Conservation (phyloP, 169 alveolate species). For the Eimeria brunetti region DNA sequence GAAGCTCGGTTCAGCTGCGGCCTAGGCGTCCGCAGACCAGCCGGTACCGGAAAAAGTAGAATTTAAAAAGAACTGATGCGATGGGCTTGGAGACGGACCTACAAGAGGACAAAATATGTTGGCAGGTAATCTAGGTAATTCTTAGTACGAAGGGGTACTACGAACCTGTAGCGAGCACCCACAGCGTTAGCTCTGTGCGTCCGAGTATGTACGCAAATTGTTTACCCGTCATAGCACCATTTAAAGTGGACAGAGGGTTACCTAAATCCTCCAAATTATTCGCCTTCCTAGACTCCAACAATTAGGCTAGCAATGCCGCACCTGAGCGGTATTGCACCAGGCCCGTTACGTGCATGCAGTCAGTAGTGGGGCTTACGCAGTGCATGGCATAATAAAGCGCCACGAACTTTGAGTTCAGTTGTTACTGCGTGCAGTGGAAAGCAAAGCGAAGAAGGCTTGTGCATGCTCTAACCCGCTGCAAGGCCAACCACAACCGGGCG, state of each 20-base stretch:
- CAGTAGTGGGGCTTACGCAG: not conserved
- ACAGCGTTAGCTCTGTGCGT: not conserved
- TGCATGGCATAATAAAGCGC: not conserved
- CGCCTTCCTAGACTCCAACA: not conserved
- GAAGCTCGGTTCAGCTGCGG: not conserved
- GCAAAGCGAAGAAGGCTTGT: not conserved
- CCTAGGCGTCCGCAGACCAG: not conserved
- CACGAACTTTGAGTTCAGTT: not conserved
- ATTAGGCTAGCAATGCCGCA: not conserved
- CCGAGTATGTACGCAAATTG: not conserved
- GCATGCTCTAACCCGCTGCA: not conserved
- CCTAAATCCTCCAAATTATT: not conserved
- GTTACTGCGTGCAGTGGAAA: not conserved
- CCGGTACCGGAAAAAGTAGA: not conserved
- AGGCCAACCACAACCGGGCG: not conserved
- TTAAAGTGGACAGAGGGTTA: not conserved
- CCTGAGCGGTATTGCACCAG: not conserved
- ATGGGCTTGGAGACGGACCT: not conserved
- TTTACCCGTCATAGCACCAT: not conserved
- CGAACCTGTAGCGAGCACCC: not conserved
- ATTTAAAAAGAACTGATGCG: not conserved
- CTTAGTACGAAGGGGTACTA: not conserved
- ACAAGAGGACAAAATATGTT: not conserved
- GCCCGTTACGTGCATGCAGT: slow-evolving; percentile 3
- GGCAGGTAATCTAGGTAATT: not conserved